Conservation (phyloP, 176 grass and related monocot genomes). For the Saccharum officinarum region DNA sequence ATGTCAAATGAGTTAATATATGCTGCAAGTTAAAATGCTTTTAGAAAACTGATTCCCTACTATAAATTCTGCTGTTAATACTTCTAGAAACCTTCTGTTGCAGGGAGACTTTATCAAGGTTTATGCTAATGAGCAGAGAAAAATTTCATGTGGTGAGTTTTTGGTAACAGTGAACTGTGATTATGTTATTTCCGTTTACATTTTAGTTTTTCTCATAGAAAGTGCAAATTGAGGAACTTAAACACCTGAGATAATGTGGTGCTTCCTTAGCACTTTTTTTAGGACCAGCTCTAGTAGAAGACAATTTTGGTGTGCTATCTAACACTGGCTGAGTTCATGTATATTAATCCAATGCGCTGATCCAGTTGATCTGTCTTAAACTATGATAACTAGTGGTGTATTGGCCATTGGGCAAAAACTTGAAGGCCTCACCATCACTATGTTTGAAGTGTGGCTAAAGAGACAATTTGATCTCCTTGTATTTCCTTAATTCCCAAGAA, state of each 20-base stretch:
- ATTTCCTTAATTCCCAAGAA: conserved; percentile 14
- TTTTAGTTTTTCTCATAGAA: background rate
- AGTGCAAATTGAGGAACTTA: background rate
- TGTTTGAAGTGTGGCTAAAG: conserved; percentile 9
- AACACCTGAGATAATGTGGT: background rate
- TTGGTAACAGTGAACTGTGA: conserved; percentile 18
- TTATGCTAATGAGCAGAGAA: conserved; percentile 79
- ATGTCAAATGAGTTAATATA: conserved; percentile 19
- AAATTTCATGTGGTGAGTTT: conserved; percentile 91
- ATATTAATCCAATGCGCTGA: background rate
- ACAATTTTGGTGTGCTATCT: background rate
- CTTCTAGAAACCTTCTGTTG: conserved; percentile 28
- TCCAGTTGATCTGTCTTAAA: background rate
- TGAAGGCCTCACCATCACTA: background rate
- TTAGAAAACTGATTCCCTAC: background rate
- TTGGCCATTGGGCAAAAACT: background rate
- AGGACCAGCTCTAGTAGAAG: background rate
- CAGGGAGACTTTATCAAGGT: conserved; percentile 83
- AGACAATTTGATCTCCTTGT: conserved; percentile 18
- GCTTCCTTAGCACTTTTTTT: background rate
- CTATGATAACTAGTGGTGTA: background rate
- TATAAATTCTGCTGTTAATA: background rate
- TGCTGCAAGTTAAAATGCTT: conserved; percentile 8
- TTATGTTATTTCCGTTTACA: conserved; percentile 24
- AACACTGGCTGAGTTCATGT: background rate